Conservation (phyloP, 140 eudicot genomes). For the Flaveria floridana region DNA sequence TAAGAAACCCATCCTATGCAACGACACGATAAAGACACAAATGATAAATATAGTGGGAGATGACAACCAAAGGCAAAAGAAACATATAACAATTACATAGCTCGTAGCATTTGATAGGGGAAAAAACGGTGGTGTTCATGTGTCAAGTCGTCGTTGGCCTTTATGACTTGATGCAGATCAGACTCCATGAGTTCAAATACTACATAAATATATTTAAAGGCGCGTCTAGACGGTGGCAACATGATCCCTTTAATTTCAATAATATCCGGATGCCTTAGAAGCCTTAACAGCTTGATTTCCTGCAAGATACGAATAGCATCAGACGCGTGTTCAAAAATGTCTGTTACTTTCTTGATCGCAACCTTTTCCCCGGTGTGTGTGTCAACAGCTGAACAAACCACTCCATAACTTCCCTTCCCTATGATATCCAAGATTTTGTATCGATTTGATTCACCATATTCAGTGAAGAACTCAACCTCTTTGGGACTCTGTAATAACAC, state of each 20-base stretch:
- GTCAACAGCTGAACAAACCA: constrained; percentile 90
- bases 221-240: constrained; percentile 89
- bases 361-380: constrained; percentile 90
- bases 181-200: constrained; percentile 99
- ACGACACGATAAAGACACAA: too few relatives aligned
- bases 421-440: constrained; percentile 87
- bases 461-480: constrained; percentile 80
- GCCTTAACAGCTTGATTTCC: constrained; percentile 83
- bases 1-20: too few relatives aligned
- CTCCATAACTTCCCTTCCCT: constrained; percentile 97
- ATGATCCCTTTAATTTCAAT: constrained; percentile 91
- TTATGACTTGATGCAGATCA: constrained; percentile 94
- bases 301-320: constrained; percentile 89
- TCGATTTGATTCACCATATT: constrained; percentile 80
- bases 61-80: too few relatives aligned
- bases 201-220: constrained; percentile 81
- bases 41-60: too few relatives aligned
- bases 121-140: constrained; percentile 93
- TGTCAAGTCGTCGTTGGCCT: constrained; percentile 93
- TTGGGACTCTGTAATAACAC: constrained; percentile 52
- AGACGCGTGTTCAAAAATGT: constrained; percentile 80
- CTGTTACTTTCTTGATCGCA: constrained; percentile 83
- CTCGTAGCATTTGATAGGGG: constrained; percentile 92
- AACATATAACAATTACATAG: constrained; percentile 10
- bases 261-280: constrained; percentile 89